These are phyloP conservation scores for Colletotrichum cuscutae DNA, from an alignment of 2,329 filamentous ascomycete species.

Conservation along the genomic window DNA sequence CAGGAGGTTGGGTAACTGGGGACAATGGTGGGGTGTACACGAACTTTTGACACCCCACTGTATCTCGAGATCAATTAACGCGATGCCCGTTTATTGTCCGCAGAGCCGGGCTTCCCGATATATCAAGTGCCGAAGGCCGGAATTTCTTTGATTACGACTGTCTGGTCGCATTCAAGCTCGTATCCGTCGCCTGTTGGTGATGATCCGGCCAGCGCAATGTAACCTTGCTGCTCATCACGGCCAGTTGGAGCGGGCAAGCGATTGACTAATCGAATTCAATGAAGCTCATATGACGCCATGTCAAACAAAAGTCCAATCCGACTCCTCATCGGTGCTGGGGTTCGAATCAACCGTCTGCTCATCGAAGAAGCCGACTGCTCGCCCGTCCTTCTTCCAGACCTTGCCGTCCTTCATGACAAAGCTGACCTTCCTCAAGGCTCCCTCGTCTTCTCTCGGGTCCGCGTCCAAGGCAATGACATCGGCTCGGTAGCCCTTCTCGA, in stretches of 20 bases:
- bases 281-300: slow-evolving; percentile 11
- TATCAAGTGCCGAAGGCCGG: neutral
- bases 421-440: slow-evolving; percentile 56
- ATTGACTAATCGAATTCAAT: slow-evolving; percentile 5
- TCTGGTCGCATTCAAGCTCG: neutral
- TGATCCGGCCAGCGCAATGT: neutral
- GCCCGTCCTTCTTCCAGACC: slow-evolving; percentile 56
- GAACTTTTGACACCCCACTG: no score
- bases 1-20: no score
- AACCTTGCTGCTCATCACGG: neutral
- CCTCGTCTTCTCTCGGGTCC: slow-evolving; percentile 52
- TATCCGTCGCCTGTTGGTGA: neutral
- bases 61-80: neutral
- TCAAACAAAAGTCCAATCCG: slow-evolving; percentile 33
- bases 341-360: neutral
- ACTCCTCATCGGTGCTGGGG: slow-evolving; percentile 17
- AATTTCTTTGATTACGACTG: neutral
- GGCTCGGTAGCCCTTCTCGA: slow-evolving; percentile 59
- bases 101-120: neutral
- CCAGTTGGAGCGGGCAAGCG: neutral
- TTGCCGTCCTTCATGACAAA: slow-evolving; percentile 69
- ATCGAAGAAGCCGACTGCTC: slow-evolving; percentile 18
- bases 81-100: neutral
- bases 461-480: slow-evolving; percentile 62
- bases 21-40: no score